Conservation (phyloP, 371 early-diverging fungal species). For the Vairimorpha necatrix region DNA sequence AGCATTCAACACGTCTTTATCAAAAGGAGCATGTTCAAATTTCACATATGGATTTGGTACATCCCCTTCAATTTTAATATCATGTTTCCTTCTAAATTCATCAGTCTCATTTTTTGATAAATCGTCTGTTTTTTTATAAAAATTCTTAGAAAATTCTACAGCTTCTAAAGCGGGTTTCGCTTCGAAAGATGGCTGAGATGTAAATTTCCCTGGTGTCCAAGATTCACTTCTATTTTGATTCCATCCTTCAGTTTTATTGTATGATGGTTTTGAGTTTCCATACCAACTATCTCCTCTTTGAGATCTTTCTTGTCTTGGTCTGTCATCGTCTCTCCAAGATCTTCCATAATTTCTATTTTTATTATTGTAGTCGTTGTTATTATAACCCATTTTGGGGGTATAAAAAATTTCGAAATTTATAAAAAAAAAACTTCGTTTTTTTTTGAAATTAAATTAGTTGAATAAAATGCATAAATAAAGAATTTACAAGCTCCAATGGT, state of each 20-base stretch:
- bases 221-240: neutral
- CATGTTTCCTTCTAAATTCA: slow-evolving; percentile 65
- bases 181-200: neutral
- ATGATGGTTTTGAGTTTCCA: neutral
- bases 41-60: slow-evolving; percentile 71
- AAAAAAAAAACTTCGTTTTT: neutral
- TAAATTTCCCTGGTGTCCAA: neutral
- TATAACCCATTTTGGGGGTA: neutral
- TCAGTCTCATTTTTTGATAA: slow-evolving; percentile 66
- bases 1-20: slow-evolving; percentile 74
- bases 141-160: slow-evolving; percentile 73
- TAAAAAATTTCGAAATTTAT: neutral
- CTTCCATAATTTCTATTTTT: neutral
- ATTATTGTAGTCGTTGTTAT: neutral
- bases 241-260: neutral
- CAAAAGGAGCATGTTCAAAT: slow-evolving; percentile 71
- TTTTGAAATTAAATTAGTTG: neutral
- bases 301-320: neutral
- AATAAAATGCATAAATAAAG: neutral
- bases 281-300: slow-evolving; percentile 25
- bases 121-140: slow-evolving; percentile 65
- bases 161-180: slow-evolving; percentile 21
- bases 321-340: neutral
- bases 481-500: neutral
- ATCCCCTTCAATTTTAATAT: slow-evolving; percentile 67